A percentile compares a stretch with the other conserved stretches of the same genome.
phyloP scores from a whole-genome alignment of 768 basidiomycete species.

The Fomitopsis serialis region DNA sequence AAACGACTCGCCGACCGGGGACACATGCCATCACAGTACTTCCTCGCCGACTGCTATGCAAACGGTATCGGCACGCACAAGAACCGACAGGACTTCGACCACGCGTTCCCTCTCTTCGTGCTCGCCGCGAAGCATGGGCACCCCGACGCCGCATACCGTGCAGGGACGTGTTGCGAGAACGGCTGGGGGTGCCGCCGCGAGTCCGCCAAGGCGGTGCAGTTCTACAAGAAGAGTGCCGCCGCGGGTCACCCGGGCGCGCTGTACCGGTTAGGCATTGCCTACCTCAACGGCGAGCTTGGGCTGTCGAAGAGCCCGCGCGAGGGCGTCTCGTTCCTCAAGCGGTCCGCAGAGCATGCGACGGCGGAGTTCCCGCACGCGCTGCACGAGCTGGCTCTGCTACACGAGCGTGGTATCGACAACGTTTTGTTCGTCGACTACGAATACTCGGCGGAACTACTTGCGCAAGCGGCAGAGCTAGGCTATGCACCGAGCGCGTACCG shows the following conservation, averaged over 20 bases:
- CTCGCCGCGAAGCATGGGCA: slow-evolving; percentile 97
- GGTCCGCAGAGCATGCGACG: slow-evolving; percentile 90
- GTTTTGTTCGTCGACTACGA: slow-evolving; percentile 96
- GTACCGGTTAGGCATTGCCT: slow-evolving; percentile 94
- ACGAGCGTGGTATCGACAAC: slow-evolving; percentile 97
- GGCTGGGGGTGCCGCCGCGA: slow-evolving; percentile 97
- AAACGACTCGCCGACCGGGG: slow-evolving; percentile 92
- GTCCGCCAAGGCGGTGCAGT: slow-evolving; percentile 84
- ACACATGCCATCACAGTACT: slow-evolving; percentile 93
- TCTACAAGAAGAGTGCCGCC: slow-evolving; percentile 91
- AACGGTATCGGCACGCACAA: slow-evolving; percentile 96
- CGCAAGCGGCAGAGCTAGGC: slow-evolving; percentile 92
- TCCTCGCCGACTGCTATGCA: slow-evolving; percentile 96
- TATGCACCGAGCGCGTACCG: slow-evolving; percentile 96
- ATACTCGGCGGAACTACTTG: slow-evolving; percentile 90
- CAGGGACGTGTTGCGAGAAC: slow-evolving; percentile 97
- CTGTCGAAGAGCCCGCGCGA: slow-evolving; percentile 85
- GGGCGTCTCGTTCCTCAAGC: slow-evolving; percentile 98
- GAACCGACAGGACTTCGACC: slow-evolving; percentile 92
- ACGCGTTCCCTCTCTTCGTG: slow-evolving; percentile 93
- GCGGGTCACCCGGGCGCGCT: slow-evolving; percentile 90
- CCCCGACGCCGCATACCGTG: slow-evolving; percentile 90
- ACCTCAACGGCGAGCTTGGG: slow-evolving; percentile 92
- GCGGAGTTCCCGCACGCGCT: slow-evolving; percentile 96
- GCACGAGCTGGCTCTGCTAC: slow-evolving; percentile 89